Conservation (phyloP, 768 basidiomycete genomes). For the Flagelloscypha sp. region DNA sequence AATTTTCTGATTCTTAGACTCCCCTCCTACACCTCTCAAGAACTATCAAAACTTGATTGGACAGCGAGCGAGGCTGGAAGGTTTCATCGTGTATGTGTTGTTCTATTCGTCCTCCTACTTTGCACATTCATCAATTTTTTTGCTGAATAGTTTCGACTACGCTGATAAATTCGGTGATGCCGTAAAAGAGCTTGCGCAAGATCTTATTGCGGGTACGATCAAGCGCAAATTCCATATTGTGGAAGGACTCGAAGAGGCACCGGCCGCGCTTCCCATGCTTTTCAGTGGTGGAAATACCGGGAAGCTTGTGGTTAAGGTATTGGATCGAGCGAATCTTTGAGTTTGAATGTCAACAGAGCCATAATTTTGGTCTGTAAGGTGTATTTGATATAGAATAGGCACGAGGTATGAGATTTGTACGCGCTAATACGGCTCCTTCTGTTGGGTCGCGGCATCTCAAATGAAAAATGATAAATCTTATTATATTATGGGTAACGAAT, state of each 20-base stretch:
- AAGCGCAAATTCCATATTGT: conserved; percentile 77
- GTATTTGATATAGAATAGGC: too few species aligned
- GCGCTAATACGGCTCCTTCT: too few species aligned
- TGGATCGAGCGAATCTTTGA: too few species aligned
- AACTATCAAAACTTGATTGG: conserved; percentile 64
- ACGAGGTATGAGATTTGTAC: too few species aligned
- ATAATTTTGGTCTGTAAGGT: too few species aligned
- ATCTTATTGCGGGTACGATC: conserved; percentile 59
- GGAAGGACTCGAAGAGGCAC: conserved; percentile 66
- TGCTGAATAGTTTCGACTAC: conserved; percentile 63
- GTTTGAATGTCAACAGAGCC: too few species aligned
- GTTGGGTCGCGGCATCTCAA: too few species aligned
- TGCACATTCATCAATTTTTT: neutral
- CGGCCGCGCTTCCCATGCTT: conserved; percentile 58
- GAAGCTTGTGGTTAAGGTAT: too few species aligned
- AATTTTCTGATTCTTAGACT: conserved; percentile 34
- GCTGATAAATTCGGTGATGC: conserved; percentile 49
- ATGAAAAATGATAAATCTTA: too few species aligned
- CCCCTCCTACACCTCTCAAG: conserved; percentile 53
- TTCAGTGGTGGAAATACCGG: conserved; percentile 75
- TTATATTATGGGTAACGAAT: too few species aligned
- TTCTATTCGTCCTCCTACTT: neutral
- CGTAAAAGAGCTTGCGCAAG: conserved; percentile 44
- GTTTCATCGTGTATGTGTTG: conserved; percentile 65
- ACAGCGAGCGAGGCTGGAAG: conserved; percentile 72